Conservation (phyloP, 2,329 filamentous ascomycete species). For the Elsinoe perseae region DNA sequence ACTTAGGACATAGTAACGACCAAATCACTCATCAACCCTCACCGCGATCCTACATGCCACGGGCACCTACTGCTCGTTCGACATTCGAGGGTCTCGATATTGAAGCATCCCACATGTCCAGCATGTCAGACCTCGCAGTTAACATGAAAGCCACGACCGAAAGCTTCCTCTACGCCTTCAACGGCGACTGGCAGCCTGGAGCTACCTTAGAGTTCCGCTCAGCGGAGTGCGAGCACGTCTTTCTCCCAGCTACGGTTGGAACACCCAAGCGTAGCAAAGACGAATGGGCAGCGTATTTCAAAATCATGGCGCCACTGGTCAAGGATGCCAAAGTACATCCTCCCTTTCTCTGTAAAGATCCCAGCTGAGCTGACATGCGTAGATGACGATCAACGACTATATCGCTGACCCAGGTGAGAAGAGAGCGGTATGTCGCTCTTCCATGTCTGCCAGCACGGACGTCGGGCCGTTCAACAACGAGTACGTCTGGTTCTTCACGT, state of each 20-base stretch:
- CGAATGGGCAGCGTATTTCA: conserved; percentile 19
- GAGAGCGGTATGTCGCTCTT: conserved; percentile 18
- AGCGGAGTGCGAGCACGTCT: conserved; percentile 19
- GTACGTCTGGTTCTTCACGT: conserved; percentile 22
- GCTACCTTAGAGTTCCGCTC: conserved; percentile 16
- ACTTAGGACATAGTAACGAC: too few relatives aligned
- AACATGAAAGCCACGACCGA: conserved; percentile 21
- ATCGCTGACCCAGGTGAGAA: conserved; percentile 16
- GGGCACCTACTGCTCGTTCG: too few relatives aligned
- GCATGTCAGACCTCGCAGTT: conserved; percentile 25
- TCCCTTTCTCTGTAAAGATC: background rate
- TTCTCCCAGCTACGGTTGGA: conserved; percentile 18
- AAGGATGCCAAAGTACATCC: conserved; percentile 17
- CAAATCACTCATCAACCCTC: too few relatives aligned
- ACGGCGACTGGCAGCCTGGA: conserved; percentile 19
- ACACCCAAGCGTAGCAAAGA: conserved; percentile 17
- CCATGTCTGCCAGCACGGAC: conserved; percentile 18
- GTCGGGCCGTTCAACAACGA: conserved; percentile 21
- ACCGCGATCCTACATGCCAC: too few relatives aligned
- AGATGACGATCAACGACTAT: conserved; percentile 24
- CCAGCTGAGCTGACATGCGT: background rate
- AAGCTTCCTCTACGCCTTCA: conserved; percentile 21
- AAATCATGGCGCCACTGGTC: conserved; percentile 17
- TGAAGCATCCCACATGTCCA: conserved; percentile 35
- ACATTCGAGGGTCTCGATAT: too few relatives aligned